Evolutionary conservation across 75 land plant species (phyloP).

Genomic region (Gnetum montanum): DNA sequence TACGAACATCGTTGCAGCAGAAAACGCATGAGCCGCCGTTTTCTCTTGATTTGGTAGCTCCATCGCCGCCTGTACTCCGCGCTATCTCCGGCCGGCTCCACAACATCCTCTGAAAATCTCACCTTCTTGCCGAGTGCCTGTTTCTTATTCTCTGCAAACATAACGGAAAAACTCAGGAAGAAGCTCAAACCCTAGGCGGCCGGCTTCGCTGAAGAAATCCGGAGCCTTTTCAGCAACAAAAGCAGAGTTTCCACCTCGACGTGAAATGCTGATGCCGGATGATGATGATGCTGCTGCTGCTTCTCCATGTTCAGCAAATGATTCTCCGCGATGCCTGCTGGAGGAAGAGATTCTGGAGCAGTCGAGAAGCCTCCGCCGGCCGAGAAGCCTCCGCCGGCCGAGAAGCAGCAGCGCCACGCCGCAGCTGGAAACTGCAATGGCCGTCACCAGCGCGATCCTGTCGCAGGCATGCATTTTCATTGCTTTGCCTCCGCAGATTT

Average conservation of each 20-base stretch:
- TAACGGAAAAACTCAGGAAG: not conserved
- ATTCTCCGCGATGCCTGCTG: too few species aligned
- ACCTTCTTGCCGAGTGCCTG: not conserved
- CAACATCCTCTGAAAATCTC: constrained; percentile 6
- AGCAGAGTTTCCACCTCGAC: not conserved
- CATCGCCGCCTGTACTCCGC: constrained; percentile 4
- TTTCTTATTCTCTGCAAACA: not conserved
- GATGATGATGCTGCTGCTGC: not conserved
- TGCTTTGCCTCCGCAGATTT: not conserved
- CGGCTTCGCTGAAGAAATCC: not conserved
- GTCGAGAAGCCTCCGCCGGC: not conserved
- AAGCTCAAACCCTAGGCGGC: not conserved
- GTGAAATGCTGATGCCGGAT: too few species aligned
- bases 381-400: constrained; percentile 2
- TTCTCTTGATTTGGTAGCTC: too few species aligned
- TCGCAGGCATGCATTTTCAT: constrained; percentile 1
- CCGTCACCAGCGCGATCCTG: constrained; percentile 6
- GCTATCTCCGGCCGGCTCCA: constrained; percentile 2
- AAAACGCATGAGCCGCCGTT: too few species aligned
- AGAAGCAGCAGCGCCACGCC: not conserved
- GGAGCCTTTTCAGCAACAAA: not conserved
- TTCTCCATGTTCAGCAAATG: too few species aligned
- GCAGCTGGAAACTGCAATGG: constrained; percentile 5
- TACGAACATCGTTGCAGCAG: too few species aligned
- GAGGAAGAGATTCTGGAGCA: not conserved